These are phyloP conservation scores for Termitomyces sp. DNA, from an alignment of 768 basidiomycete species.

Conservation along the genomic window DNA sequence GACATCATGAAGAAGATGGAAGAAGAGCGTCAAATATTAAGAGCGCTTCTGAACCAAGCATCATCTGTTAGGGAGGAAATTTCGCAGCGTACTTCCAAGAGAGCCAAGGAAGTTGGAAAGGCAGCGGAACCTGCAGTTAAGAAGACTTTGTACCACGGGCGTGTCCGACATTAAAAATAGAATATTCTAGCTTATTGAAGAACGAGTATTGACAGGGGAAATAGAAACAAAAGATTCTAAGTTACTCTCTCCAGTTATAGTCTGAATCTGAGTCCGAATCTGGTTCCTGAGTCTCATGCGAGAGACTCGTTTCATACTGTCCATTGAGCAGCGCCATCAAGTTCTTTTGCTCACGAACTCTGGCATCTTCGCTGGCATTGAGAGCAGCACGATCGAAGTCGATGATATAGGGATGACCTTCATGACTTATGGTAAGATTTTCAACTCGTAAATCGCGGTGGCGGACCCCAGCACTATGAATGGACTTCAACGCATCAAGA, in stretches of 20 bases:
- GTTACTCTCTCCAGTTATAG: not conserved
- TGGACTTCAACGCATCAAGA: not conserved
- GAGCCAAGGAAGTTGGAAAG: not conserved
- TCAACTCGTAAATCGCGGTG: slow-evolving; percentile 16
- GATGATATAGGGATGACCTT: slow-evolving; percentile 13
- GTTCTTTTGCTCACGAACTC: not conserved
- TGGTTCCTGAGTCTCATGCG: not conserved
- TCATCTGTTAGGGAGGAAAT: not conserved
- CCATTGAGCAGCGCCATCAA: not conserved
- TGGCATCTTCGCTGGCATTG: not conserved
- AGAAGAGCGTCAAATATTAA: not conserved
- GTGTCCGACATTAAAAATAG: not conserved
- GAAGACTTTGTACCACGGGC: not conserved
- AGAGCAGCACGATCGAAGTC: slow-evolving; percentile 18
- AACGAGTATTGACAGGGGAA: not conserved
- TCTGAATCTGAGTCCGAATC: not conserved
- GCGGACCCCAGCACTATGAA: not conserved
- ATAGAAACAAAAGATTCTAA: not conserved
- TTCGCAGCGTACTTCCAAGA: not conserved
- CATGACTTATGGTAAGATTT: slow-evolving; percentile 15
- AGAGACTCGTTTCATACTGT: not conserved
- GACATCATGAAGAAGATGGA: not conserved
- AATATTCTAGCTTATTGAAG: not conserved
- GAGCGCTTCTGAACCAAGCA: not conserved
- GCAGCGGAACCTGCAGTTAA: not conserved